phyloP scores from a whole-genome alignment of 176 grass and related monocot genomes.

The Tillandsia leiboldiana region DNA sequence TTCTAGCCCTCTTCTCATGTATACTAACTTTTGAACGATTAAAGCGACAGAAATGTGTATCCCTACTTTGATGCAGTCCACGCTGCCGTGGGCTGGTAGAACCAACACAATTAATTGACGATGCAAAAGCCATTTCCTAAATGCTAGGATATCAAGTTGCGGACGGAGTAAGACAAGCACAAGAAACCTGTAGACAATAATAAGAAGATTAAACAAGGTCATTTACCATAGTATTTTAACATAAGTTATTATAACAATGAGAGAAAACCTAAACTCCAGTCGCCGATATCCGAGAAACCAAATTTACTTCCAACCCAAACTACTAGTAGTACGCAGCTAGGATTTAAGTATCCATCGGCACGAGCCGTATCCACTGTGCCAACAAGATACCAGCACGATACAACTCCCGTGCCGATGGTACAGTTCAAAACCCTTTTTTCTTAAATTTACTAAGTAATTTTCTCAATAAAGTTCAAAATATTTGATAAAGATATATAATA shows the following conservation, averaged over 20 bases:
- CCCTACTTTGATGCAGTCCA: not conserved
- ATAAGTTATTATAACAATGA: not conserved
- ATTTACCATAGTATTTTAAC: not conserved
- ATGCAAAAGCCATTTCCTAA: constrained; percentile 41
- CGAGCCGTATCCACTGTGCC: too few species aligned
- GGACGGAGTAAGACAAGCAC: not conserved
- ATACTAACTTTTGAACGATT: constrained; percentile 12
- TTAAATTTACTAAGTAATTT: too few species aligned
- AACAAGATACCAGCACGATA: too few species aligned
- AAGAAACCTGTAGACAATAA: not conserved
- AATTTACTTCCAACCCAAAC: not conserved
- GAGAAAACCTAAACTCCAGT: not conserved
- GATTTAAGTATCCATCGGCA: too few species aligned
- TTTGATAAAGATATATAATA: too few species aligned
- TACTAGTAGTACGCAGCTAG: not conserved
- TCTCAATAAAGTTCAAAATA: too few species aligned
- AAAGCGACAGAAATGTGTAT: not conserved
- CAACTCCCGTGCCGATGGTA: too few species aligned
- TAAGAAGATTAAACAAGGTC: not conserved
- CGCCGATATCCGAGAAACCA: not conserved
- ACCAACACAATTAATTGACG: constrained; percentile 24
- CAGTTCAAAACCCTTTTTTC: too few species aligned
- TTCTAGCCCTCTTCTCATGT: constrained; percentile 18
- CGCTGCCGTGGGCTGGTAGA: constrained; percentile 16
- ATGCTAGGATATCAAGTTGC: not conserved